A percentile compares a stretch with the other conserved stretches of the same genome.
These are phyloP conservation scores for Podospora pseudopauciseta DNA, from an alignment of 495 filamentous ascomycete species.

Conservation along the genomic window DNA sequence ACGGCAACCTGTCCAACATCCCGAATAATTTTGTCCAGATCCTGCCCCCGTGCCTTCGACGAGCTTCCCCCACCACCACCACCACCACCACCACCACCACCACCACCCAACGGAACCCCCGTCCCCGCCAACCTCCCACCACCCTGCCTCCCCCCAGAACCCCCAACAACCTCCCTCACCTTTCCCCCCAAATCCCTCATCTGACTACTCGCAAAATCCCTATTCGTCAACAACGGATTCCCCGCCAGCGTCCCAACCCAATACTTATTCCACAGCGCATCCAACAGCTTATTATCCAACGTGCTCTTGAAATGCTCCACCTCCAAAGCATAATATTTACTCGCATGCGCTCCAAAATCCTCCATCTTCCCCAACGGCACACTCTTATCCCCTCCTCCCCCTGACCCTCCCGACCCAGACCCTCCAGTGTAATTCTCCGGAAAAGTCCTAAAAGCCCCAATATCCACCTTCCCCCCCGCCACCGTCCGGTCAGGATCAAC, in stretches of 20 bases:
- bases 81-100: not conserved
- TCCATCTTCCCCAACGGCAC: slow-evolving; percentile 90
- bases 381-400: slow-evolving; percentile 54
- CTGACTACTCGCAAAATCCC: slow-evolving; percentile 89
- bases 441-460: slow-evolving; percentile 92
- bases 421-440: slow-evolving; percentile 63
- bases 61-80: not conserved
- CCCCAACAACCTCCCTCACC: slow-evolving; percentile 55
- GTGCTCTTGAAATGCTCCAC: slow-evolving; percentile 91
- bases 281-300: slow-evolving; percentile 79
- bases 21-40: slow-evolving; percentile 70
- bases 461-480: slow-evolving; percentile 91
- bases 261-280: slow-evolving; percentile 97
- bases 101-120: not conserved
- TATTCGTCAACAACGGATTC: slow-evolving; percentile 85
- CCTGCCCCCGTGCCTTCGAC: not conserved
- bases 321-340: slow-evolving; percentile 83
- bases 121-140: slow-evolving; percentile 43
- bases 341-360: slow-evolving; percentile 91
- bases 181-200: slow-evolving; percentile 84
- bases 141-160: slow-evolving; percentile 26
- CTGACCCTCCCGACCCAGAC: not conserved
- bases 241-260: slow-evolving; percentile 99
- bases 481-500: slow-evolving; percentile 97
- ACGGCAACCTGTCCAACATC: slow-evolving; percentile 77